Evolutionary conservation across 2,329 filamentous ascomycete species (phyloP).

Genomic region (Moelleriella libera): DNA sequence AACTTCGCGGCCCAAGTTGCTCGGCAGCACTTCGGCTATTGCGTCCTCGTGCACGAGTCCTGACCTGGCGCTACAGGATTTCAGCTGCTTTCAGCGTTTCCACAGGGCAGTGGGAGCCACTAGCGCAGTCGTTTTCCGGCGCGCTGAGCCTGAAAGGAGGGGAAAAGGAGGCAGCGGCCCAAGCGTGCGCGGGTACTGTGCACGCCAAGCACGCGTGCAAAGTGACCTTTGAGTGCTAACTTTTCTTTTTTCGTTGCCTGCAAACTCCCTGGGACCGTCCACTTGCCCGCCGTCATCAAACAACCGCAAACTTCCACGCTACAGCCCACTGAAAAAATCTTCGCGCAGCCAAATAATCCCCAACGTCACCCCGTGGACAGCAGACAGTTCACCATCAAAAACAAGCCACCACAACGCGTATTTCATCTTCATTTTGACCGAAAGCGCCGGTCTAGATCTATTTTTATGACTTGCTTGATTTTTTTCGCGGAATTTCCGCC

Average conservation of each 20-base stretch:
- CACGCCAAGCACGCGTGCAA: constrained; percentile 5
- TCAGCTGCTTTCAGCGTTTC: background rate
- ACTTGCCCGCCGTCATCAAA: constrained; percentile 3
- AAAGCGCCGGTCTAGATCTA: constrained; percentile 38
- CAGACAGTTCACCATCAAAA: constrained; percentile 39
- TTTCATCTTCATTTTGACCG: constrained; percentile 35
- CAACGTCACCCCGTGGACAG: constrained; percentile 41
- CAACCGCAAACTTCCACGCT: constrained; percentile 11
- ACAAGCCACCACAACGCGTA: constrained; percentile 30
- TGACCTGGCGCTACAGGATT: no score
- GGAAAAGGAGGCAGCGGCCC: constrained; percentile 18
- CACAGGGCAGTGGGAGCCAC: background rate
- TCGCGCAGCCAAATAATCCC: constrained; percentile 36
- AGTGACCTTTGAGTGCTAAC: constrained; percentile 4
- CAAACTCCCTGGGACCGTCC: constrained; percentile 5
- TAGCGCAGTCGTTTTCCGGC: constrained; percentile 1
- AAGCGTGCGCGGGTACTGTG: constrained; percentile 14
- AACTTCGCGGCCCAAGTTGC: background rate
- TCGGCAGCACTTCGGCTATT: background rate
- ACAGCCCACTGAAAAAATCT: constrained; percentile 35
- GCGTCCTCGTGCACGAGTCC: background rate
- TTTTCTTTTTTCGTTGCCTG: background rate
- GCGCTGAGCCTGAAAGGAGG: constrained; percentile 6
- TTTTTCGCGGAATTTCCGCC: constrained; percentile 49
- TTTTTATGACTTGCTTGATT: constrained; percentile 48